Base-by-base conservation (phyloP, 768 basidiomycete genomes). In the Boletellus sp. region DNA sequence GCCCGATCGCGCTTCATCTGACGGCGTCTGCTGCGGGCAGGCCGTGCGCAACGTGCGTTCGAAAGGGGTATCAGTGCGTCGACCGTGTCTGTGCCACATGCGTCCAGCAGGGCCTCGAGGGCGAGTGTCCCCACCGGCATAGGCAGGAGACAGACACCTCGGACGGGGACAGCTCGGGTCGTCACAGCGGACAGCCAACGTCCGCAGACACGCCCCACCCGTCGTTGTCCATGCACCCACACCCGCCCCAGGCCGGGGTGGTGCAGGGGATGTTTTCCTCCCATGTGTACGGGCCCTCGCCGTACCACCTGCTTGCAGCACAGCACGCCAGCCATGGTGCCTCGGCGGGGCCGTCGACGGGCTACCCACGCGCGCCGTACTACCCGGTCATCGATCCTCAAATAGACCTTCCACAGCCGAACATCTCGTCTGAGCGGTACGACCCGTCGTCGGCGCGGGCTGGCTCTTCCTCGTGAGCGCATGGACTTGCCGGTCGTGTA, bases 61-160 rank as follows among this genome's bases (percentile, higher is more conserved):
- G 76, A 34, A 80, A 80, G 63, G 72, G 75, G 20, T 74, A 73
- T 50, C 73, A 79, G 46, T 81, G 80, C 52, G 52, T 79, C 47
- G 77, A 81, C 51, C 74, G 75, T 38, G 70, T 73, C 37, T 79
- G 78, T 58, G 60, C 69, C 46, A 47, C 65, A 28, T 81, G 79
- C 58, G 60, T 63, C 16, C 70, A 71, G 37, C 77, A 73, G 51
- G 79, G 78, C 6, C 58, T 67, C 45, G 70, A 69, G 42, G 66
- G 70, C 20, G 75, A 78, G 52, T 80, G 79, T 49, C 70, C 66
- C 16, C 78, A 81, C 58, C 72, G 64, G 48, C 22, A 45, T 42
- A 56, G 36, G 17, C 49, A 43, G 38, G 65, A 65, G 41, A 39
- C 41, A 20, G 64, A 65, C 45, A 24, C 34, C 24, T 66, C 66